phyloP scores from a whole-genome alignment of 2,329 filamentous ascomycete genomes.

The Dactylonectria macrodidyma region DNA sequence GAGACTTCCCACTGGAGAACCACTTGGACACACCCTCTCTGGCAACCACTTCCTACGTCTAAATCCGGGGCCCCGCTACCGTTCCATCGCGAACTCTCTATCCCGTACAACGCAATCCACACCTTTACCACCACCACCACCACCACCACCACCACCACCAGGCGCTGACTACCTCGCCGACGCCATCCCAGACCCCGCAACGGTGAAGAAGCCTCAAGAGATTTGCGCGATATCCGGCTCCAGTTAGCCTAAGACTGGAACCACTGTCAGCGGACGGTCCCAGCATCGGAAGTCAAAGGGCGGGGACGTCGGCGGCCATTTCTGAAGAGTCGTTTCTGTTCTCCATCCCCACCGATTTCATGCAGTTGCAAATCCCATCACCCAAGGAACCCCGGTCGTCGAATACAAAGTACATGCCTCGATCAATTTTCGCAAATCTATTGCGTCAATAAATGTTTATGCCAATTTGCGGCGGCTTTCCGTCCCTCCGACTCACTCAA shows the following conservation, averaged over 20 bases:
- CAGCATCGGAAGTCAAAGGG: conserved; percentile 38
- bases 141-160: neutral
- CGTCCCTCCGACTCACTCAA: conserved; percentile 21
- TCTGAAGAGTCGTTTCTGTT: conserved; percentile 39
- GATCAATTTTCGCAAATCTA: conserved; percentile 46
- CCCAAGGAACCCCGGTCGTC: conserved; percentile 27
- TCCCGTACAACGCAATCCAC: neutral
- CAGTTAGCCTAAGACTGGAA: conserved; percentile 36
- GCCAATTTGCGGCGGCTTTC: conserved; percentile 19
- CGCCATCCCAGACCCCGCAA: conserved; percentile 22
- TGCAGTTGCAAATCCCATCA: conserved; percentile 33
- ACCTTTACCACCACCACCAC: neutral
- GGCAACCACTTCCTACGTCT: neutral
- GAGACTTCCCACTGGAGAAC: conserved; percentile 2
- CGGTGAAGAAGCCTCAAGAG: conserved; percentile 26
- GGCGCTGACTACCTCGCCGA: neutral
- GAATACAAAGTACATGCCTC: conserved; percentile 16
- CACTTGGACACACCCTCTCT: conserved; percentile 9
- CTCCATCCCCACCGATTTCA: conserved; percentile 43
- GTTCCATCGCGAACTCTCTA: conserved; percentile 22
- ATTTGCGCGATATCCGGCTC: conserved; percentile 31
- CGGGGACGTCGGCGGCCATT: conserved; percentile 37
- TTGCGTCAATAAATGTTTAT: conserved; percentile 27
- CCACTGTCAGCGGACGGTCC: conserved; percentile 42
- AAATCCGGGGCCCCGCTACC: conserved; percentile 14